These are phyloP conservation scores for Coffea humblotiana DNA, from an alignment of 305 asterid species.

Conservation along the genomic window DNA sequence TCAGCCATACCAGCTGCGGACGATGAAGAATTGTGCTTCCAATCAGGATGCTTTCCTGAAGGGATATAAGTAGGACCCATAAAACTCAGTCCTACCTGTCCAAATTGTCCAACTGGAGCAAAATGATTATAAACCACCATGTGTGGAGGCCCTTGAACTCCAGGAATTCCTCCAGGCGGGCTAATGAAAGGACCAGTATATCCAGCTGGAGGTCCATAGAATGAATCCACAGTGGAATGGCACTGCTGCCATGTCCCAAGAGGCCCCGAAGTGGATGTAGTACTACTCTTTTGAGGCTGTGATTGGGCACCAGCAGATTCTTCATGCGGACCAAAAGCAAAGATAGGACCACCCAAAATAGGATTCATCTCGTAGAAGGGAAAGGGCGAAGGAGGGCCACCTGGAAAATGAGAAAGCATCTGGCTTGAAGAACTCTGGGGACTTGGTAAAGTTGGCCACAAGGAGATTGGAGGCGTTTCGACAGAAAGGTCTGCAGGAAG, in stretches of 20 bases:
- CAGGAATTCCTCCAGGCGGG: slow-evolving; percentile 84
- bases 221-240: slow-evolving; percentile 86
- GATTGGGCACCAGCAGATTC: slow-evolving; percentile 67
- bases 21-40: slow-evolving; percentile 71
- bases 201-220: slow-evolving; percentile 83
- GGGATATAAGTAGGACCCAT: slow-evolving; percentile 96
- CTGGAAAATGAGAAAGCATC: slow-evolving; percentile 82
- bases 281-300: slow-evolving; percentile 60
- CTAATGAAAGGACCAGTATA: slow-evolving; percentile 76
- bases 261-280: slow-evolving; percentile 61
- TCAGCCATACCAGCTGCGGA: slow-evolving; percentile 58
- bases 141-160: slow-evolving; percentile 93
- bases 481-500: slow-evolving; percentile 98
- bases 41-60: slow-evolving; percentile 91
- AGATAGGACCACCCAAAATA: slow-evolving; percentile 82
- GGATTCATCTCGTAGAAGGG: slow-evolving; percentile 97
- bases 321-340: slow-evolving; percentile 76
- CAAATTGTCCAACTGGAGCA: slow-evolving; percentile 96
- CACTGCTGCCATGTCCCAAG: slow-evolving; percentile 82
- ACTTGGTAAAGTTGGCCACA: slow-evolving; percentile 89
- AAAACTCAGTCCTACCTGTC: slow-evolving; percentile 97
- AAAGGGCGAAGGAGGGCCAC: slow-evolving; percentile 81
- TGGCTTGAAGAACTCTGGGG: slow-evolving; percentile 77
- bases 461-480: slow-evolving; percentile 85
- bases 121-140: slow-evolving; percentile 98